Evolutionary conservation across 306 rosid genomes (phyloP), one percentile per base, ranked within the genome.

Genomic region (Inga laurina): DNA sequence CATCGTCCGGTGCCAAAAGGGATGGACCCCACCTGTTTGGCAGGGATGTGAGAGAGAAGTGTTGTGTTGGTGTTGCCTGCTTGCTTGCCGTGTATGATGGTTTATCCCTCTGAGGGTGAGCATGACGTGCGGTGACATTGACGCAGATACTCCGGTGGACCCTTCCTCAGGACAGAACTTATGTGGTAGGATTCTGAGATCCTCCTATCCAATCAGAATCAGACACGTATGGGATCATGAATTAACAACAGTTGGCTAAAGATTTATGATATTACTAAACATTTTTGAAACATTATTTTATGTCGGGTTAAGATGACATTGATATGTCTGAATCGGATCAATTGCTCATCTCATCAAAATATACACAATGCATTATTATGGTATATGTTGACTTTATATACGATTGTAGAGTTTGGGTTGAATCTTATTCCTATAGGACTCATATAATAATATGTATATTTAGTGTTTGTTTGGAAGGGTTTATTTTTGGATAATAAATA

Each of bases 141-240:
- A 90, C 91, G 57, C 82, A 61, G 86, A 83, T 86, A 78, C 89
- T 88, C 73, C 51, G 83, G 86, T 91, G 89, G 92, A 82, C 93
- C 92, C 82, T 24, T 46, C 16, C 70, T 67, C 56, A 79, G 82
- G 79, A 68, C 51, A 70, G 74, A 52, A 21, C 27, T 39, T 72
- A 35, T 7, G 52, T 22, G 65, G 61, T 79, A 39, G 75, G 91
- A 82, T 81, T 77, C 89, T 39, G 78, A 82, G 57, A 90, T 90
- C 82, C 11, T 0, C 2, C 14, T 0, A 0, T 0, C 93, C 84
- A 91, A 90, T 87, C 3, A 9, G 1, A 7, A 0, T 18, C 14
- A 1, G 80, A 72, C 89, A 91, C 86, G 87, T 70, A n/a, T 64
- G 18, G 0, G n/a, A 2, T 4, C 39, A 13, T 32, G 3, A 61